Conservation (phyloP, 495 filamentous ascomycete genomes). For the Trichoderma parareesei region DNA sequence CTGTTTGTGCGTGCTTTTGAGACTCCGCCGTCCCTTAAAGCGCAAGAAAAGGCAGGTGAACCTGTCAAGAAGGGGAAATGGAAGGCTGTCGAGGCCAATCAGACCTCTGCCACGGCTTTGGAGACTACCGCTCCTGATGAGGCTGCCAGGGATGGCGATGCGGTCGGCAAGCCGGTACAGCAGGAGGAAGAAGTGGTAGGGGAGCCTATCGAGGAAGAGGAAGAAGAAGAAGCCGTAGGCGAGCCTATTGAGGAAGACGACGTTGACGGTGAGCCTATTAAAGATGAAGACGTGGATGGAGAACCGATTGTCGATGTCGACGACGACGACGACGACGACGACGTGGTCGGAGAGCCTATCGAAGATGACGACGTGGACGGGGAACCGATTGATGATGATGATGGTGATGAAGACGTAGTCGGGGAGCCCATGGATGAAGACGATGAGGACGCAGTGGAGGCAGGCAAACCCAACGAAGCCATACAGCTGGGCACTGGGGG, state of each 20-base stretch:
- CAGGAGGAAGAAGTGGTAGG: constrained; percentile 33
- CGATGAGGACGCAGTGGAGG: constrained; percentile 21
- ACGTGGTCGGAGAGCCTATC: not conserved
- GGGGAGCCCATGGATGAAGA: constrained; percentile 25
- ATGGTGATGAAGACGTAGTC: constrained; percentile 26
- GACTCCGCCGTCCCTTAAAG: constrained; percentile 56
- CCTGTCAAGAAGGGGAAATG: constrained; percentile 55
- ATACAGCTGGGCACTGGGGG: not conserved
- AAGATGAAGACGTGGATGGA: constrained; percentile 40
- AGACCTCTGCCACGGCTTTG: not conserved
- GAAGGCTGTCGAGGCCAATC: constrained; percentile 41
- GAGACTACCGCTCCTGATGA: not conserved
- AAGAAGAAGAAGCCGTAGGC: constrained; percentile 41
- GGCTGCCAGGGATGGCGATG: constrained; percentile 19
- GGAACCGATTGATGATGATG: constrained; percentile 28
- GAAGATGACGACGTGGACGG: constrained; percentile 20
- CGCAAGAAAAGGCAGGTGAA: constrained; percentile 38
- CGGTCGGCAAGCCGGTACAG: constrained; percentile 12
- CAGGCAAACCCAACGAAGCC: constrained; percentile 5
- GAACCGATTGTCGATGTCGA: constrained; percentile 38
- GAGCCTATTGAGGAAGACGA: constrained; percentile 39
- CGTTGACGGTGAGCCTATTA: constrained; percentile 47
- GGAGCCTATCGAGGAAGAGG: constrained; percentile 44
- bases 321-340: constrained; percentile 18
- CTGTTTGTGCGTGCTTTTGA: constrained; percentile 66